phyloP scores from a whole-genome alignment of 371 early-diverging fungal species.

The Funneliformis caledonium region DNA sequence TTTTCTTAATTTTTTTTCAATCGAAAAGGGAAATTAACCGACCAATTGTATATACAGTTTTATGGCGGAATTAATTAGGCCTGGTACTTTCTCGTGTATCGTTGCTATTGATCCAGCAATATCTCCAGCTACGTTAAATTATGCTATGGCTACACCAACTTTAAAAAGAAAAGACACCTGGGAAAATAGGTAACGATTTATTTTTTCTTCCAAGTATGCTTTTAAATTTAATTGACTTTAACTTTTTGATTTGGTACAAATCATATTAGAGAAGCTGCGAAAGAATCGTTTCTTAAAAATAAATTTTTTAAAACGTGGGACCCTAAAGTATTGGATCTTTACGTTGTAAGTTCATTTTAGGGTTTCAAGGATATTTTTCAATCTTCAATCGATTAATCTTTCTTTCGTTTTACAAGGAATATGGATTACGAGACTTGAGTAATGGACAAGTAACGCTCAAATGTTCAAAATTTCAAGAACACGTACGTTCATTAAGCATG shows the following conservation, averaged over 20 bases:
- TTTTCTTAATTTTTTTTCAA: not conserved
- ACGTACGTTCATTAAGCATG: not conserved
- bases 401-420: not conserved
- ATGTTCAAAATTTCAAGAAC: conserved; percentile 22
- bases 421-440: conserved; percentile 2
- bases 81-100: conserved; percentile 23
- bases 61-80: conserved; percentile 9
- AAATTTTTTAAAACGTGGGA: conserved; percentile 29
- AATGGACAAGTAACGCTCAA: conserved; percentile 4
- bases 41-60: not conserved
- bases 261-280: not conserved
- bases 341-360: conserved; percentile 18
- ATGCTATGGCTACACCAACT: conserved; percentile 58
- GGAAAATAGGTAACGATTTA: conserved; percentile 21
- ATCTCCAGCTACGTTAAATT: conserved; percentile 64
- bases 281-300: not conserved
- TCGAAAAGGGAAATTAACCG: too few species aligned
- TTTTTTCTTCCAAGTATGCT: too few species aligned
- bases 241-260: too few species aligned
- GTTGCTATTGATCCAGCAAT: conserved; percentile 44
- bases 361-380: not conserved
- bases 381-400: not conserved
- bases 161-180: conserved; percentile 10
- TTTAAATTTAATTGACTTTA: not conserved
- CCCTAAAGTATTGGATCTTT: conserved; percentile 1